Conservation (phyloP, 2,329 filamentous ascomycete species). For the Exophiala mesophila region DNA sequence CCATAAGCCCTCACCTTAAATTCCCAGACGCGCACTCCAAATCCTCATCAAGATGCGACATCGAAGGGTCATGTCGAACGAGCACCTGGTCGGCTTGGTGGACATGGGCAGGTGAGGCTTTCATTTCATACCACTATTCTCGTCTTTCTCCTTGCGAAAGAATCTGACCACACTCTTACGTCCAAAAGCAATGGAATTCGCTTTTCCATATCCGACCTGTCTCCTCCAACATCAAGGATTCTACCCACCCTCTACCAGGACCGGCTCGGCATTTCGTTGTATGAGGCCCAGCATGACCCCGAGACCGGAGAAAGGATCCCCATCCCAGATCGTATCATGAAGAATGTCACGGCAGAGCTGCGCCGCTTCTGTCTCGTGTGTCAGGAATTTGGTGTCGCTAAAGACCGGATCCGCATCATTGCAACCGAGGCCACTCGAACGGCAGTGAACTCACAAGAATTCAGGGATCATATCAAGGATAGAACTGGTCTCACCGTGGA, state of each 20-base stretch:
- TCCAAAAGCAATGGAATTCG: slow-evolving; percentile 90
- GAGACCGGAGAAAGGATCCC: slow-evolving; percentile 40
- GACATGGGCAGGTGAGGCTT: too few relatives aligned
- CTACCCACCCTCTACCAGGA: slow-evolving; percentile 72
- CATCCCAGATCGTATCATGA: slow-evolving; percentile 56
- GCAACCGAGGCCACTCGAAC: slow-evolving; percentile 89
- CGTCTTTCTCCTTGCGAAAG: too few relatives aligned
- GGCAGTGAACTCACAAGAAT: slow-evolving; percentile 67
- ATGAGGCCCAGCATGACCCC: slow-evolving; percentile 61
- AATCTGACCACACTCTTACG: too few relatives aligned
- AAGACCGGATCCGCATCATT: slow-evolving; percentile 63
- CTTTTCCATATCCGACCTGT: slow-evolving; percentile 79
- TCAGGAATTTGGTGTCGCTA: slow-evolving; percentile 60
- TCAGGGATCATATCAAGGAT: slow-evolving; percentile 59
- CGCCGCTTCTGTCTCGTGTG: slow-evolving; percentile 68
- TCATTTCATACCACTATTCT: too few relatives aligned
- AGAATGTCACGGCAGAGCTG: slow-evolving; percentile 61
- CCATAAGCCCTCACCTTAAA: too few relatives aligned
- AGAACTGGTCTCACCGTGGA: slow-evolving; percentile 63
- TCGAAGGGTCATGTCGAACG: too few relatives aligned
- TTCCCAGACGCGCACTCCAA: too few relatives aligned
- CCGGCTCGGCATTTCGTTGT: slow-evolving; percentile 75
- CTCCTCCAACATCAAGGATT: slow-evolving; percentile 64
- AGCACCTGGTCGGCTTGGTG: too few relatives aligned
- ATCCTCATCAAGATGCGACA: too few relatives aligned